Percentiles rank a stretch among this genome's conserved stretches.
These are phyloP conservation scores for Cytospora leucostoma DNA, from an alignment of 2,329 filamentous ascomycete genomes.

Conservation along the genomic window DNA sequence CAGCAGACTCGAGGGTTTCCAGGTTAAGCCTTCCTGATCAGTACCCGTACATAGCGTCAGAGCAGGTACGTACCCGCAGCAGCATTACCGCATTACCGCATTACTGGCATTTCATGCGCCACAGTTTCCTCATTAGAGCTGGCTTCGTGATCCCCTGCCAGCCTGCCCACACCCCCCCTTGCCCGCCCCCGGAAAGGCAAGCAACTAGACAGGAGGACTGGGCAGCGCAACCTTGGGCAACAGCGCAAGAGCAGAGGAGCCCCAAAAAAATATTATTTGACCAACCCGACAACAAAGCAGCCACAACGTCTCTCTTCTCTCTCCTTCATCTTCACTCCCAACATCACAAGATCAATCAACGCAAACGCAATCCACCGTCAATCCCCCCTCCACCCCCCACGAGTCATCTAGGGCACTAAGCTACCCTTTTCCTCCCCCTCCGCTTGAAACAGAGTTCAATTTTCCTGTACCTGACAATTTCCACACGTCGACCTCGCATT, in stretches of 20 bases:
- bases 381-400: slow-evolving; percentile 36
- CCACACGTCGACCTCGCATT: slow-evolving; percentile 44
- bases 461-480: slow-evolving; percentile 41
- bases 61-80: slow-evolving; percentile 16
- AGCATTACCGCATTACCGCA: background rate
- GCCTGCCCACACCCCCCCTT: slow-evolving; percentile 21
- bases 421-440: slow-evolving; percentile 72
- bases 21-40: background rate
- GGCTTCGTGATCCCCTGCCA: slow-evolving; percentile 18
- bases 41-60: background rate
- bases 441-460: slow-evolving; percentile 75
- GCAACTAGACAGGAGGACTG: slow-evolving; percentile 17
- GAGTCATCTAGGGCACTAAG: slow-evolving; percentile 80
- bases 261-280: slow-evolving; percentile 39
- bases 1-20: background rate
- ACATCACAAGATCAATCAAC: slow-evolving; percentile 38
- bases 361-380: slow-evolving; percentile 40
- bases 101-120: slow-evolving; percentile 21
- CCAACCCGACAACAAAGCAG: slow-evolving; percentile 33
- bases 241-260: slow-evolving; percentile 10
- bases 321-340: slow-evolving; percentile 38
- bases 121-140: slow-evolving; percentile 22
- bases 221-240: too few relatives aligned
- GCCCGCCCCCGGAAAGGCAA: slow-evolving; percentile 20
- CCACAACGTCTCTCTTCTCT: slow-evolving; percentile 34